Percentiles rank a stretch among this genome's conserved stretches.
Conservation (phyloP, 345 rosid genomes). For the Durio zibethinus region DNA sequence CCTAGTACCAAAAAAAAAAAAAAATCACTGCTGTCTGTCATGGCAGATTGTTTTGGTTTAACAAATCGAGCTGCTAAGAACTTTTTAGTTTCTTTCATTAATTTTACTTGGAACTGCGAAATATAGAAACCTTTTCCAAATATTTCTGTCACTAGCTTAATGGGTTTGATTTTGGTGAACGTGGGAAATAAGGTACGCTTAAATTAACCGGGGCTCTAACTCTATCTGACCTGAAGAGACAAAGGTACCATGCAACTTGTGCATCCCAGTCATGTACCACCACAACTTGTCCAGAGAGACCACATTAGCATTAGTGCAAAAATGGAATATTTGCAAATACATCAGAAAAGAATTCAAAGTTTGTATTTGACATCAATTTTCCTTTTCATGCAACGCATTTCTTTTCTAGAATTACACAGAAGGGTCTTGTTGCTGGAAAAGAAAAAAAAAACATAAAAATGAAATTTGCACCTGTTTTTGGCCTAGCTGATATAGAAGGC, state of each 20-base stretch:
- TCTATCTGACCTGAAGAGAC: conserved; percentile 36
- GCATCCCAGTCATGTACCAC: conserved; percentile 29
- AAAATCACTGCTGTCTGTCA: not conserved
- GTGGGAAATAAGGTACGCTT: conserved; percentile 20
- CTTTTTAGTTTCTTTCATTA: not conserved
- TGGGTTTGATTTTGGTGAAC: conserved; percentile 21
- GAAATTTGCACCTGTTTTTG: conserved; percentile 4
- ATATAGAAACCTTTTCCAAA: conserved; percentile 26
- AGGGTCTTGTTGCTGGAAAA: too few relatives aligned
- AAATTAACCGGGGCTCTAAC: conserved; percentile 27
- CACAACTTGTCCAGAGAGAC: conserved; percentile 12
- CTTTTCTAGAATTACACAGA: too few relatives aligned
- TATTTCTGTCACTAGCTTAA: not conserved
- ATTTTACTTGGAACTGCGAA: not conserved
- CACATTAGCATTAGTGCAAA: not conserved
- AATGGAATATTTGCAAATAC: not conserved
- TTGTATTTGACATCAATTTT: too few relatives aligned
- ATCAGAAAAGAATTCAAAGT: too few relatives aligned
- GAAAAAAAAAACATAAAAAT: too few relatives aligned
- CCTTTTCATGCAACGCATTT: not conserved
- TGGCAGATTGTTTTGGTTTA: not conserved
- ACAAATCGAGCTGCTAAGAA: too few relatives aligned
- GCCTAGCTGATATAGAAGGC: conserved; percentile 25
- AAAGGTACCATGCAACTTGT: conserved; percentile 19
- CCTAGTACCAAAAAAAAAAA: not conserved